These are phyloP conservation scores for Pezicula rhizophila DNA, from an alignment of 2,329 filamentous ascomycete genomes.

Conservation along the genomic window DNA sequence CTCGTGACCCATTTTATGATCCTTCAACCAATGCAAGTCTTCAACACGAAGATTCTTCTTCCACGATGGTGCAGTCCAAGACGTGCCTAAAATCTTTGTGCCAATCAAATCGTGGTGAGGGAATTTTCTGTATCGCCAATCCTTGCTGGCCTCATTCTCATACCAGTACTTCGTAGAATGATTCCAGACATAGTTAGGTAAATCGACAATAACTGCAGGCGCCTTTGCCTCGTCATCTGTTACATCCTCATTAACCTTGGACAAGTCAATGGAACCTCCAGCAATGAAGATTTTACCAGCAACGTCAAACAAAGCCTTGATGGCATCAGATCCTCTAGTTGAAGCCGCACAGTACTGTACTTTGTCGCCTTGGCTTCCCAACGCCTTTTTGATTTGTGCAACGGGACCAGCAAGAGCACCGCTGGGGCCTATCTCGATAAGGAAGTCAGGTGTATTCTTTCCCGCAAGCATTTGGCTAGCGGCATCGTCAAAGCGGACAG, in stretches of 20 bases:
- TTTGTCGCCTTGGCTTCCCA: neutral
- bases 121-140: conserved; percentile 31
- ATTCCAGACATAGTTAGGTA: conserved; percentile 42
- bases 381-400: conserved; percentile 11
- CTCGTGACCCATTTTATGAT: conserved; percentile 24
- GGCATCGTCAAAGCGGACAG: conserved; percentile 1
- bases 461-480: neutral
- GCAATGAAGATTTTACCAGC: conserved; percentile 1
- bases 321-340: neutral
- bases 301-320: neutral
- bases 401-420: conserved; percentile 26
- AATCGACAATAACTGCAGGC: conserved; percentile 20
- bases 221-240: neutral
- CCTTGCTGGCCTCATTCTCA: conserved; percentile 42
- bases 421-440: conserved; percentile 29
- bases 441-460: neutral
- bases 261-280: conserved; percentile 3
- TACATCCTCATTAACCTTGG: conserved; percentile 37
- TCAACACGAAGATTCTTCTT: conserved; percentile 23
- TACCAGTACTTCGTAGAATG: conserved; percentile 43
- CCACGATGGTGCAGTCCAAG: conserved; percentile 8
- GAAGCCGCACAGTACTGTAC: conserved; percentile 12
- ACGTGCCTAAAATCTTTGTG: conserved; percentile 18
- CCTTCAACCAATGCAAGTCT: conserved; percentile 33
- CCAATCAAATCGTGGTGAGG: conserved; percentile 33